Percentiles rank a stretch among this genome's conserved stretches.
These are phyloP conservation scores for Luvunga scandens DNA, from an alignment of 345 rosid genomes.

Conservation along the genomic window DNA sequence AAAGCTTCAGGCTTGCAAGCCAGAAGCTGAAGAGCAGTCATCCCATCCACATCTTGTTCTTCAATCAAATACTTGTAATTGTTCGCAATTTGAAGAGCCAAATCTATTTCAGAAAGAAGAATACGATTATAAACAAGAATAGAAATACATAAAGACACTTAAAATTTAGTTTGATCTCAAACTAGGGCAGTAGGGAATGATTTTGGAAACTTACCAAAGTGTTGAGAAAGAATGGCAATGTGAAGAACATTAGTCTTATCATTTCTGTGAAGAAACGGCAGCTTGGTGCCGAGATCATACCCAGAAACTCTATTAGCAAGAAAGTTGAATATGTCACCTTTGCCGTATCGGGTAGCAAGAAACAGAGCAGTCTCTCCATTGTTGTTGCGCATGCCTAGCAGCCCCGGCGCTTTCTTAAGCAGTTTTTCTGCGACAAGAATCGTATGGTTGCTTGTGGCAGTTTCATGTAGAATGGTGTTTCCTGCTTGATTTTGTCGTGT, in stretches of 20 bases:
- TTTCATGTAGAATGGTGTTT: slow-evolving; percentile 25
- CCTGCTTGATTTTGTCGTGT: slow-evolving; percentile 5
- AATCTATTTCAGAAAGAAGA: neutral
- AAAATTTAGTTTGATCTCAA: neutral
- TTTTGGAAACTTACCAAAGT: slow-evolving; percentile 17
- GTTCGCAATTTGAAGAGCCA: slow-evolving; percentile 2
- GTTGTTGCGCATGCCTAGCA: slow-evolving; percentile 13
- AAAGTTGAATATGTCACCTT: slow-evolving; percentile 1
- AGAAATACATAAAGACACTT: neutral
- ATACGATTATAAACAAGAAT: neutral
- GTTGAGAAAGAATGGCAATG: slow-evolving; percentile 18
- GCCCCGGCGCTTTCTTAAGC: slow-evolving; percentile 4
- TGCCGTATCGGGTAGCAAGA: slow-evolving; percentile 7
- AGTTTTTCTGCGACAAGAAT: neutral
- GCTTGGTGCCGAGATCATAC: neutral
- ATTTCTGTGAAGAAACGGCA: neutral
- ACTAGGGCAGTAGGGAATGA: neutral
- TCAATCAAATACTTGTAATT: neutral
- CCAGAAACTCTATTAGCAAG: neutral
- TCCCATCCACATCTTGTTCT: slow-evolving; percentile 2
- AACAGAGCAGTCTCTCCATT: slow-evolving; percentile 13
- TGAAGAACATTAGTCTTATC: slow-evolving; percentile 25
- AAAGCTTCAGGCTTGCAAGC: slow-evolving; percentile 11
- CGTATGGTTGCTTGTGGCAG: slow-evolving; percentile 15
- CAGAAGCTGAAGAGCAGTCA: slow-evolving; percentile 22